phyloP scores from a whole-genome alignment of 257 asterid species.

The Nicotiana tabacum region DNA sequence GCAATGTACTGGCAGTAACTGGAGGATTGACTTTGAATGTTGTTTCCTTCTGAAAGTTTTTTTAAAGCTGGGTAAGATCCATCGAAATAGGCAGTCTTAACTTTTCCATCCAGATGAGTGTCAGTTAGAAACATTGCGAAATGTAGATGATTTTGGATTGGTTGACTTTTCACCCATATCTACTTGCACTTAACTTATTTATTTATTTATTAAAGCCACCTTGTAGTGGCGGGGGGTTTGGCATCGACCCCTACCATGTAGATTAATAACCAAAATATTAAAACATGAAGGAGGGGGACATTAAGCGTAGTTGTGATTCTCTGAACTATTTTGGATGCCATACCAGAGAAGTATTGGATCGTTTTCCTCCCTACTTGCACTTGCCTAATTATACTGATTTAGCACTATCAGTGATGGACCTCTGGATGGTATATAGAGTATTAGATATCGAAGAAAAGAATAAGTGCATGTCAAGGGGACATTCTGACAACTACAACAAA shows the following conservation, averaged over 20 bases:
- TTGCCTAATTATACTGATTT: not conserved
- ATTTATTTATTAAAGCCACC: too few species aligned
- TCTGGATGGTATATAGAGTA: not conserved
- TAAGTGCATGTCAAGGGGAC: not conserved
- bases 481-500: not conserved
- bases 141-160: not conserved
- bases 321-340: too few species aligned
- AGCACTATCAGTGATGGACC: not conserved
- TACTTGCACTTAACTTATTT: not conserved
- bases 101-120: not conserved
- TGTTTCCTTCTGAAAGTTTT: not conserved
- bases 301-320: too few species aligned
- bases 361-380: not conserved
- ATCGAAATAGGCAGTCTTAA: not conserved
- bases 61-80: not conserved
- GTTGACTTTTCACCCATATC: not conserved
- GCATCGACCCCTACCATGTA: too few species aligned
- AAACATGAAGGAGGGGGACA: too few species aligned
- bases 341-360: too few species aligned
- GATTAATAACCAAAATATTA: too few species aligned
- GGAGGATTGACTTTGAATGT: not conserved
- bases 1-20: not conserved
- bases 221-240: too few species aligned
- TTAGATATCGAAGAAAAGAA: not conserved
- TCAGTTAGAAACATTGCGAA: not conserved